Base-by-base conservation (phyloP, 768 basidiomycete genomes). In the Butyriboletus loyo region DNA sequence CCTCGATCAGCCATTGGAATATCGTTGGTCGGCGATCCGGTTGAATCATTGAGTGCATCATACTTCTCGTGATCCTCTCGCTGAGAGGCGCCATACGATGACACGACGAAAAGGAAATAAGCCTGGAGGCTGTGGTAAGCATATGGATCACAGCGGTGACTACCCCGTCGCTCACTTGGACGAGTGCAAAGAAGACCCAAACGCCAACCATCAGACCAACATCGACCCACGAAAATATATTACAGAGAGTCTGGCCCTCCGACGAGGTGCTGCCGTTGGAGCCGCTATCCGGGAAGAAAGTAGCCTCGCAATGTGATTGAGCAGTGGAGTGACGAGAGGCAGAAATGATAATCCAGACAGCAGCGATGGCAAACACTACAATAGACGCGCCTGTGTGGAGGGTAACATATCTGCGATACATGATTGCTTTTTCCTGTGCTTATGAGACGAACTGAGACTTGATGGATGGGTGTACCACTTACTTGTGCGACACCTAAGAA, bases 221-320 rank as follows among this genome's bases (percentile, higher is more conserved):
- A 61, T 90, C 89, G 10, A 92, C 89, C 91, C 93, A 97, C 5
- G 92, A 78, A 65, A 98, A 96, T 49, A 97, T 87, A 42, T 85
- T 76, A 72, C 97, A 99, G 22, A 98, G 77, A 6, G 80, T 83
- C 32, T 84, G 68, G 7, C 84, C 89, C 66, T 92, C 80, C 34
- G 68, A 61, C 14, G 69, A 63, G 5, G 63, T 60, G 30, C 70
- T 66, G 45, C 69, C 58, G 53, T 59, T 64, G 13, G 71, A 69
- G 5, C 63, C 45, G 28, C 71, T 63, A 7, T 61, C 46, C 17
- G 74, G 63, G 66, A 85, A 89, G 72, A 83, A 89, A 38, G 77
- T 69, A 4, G 57, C 46, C 53, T 85, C 72, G 66, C 96, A 99
- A 3, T 77, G 76, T 2, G 74, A 59, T 59, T 88, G 77, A 19